Conservation (phyloP, 495 filamentous ascomycete species). For the Pyrenula aspistea region DNA sequence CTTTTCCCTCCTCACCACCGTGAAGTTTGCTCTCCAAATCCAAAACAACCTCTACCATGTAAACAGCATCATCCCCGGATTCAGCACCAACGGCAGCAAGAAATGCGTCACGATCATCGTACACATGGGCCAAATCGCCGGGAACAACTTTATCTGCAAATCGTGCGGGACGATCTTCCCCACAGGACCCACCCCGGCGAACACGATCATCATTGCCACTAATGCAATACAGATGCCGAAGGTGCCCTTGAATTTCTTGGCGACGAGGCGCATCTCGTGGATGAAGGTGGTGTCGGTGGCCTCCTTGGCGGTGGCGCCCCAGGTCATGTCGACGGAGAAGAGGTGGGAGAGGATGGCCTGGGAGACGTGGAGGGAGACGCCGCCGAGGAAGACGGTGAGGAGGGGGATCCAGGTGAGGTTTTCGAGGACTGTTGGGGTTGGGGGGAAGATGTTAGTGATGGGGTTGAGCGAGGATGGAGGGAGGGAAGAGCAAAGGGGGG, state of each 20-base stretch:
- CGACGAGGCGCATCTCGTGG: constrained; percentile 42
- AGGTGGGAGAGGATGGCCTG: constrained; percentile 34
- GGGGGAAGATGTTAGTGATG: not conserved
- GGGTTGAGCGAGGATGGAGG: not conserved
- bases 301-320: constrained; percentile 45
- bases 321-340: constrained; percentile 33
- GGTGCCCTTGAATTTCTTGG: constrained; percentile 46
- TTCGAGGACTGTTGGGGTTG: constrained; percentile 17
- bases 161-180: constrained; percentile 29
- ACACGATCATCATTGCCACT: constrained; percentile 32
- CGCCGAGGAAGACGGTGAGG: constrained; percentile 34
- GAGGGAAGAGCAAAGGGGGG: not conserved
- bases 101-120: constrained; percentile 43
- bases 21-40: too few relatives aligned
- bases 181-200: constrained; percentile 10
- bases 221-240: constrained; percentile 39
- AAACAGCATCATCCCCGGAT: constrained; percentile 56
- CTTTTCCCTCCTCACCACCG: too few relatives aligned
- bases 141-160: constrained; percentile 45
- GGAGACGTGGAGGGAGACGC: constrained; percentile 30
- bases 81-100: constrained; percentile 46
- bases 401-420: constrained; percentile 36
- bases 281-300: constrained; percentile 47
- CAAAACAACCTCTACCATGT: constrained; percentile 39
- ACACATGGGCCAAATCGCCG: constrained; percentile 45